Percentiles rank a stretch among this genome's conserved stretches.
phyloP scores from a whole-genome alignment of 305 asterid genomes.

The Stenogyne calaminthoides region DNA sequence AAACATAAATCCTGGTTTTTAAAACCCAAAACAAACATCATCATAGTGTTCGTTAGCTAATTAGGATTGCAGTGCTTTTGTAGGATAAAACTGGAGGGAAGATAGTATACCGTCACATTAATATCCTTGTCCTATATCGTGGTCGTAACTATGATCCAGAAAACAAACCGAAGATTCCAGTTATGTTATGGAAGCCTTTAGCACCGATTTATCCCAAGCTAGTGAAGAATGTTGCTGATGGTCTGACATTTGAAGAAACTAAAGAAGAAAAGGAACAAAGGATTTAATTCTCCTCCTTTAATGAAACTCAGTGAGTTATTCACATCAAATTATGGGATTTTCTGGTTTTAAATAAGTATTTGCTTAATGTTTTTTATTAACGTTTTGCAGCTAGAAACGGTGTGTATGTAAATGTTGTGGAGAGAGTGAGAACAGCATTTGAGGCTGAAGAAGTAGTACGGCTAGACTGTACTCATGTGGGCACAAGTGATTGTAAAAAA shows the following conservation, averaged over 20 bases:
- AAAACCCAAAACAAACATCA: too few species aligned
- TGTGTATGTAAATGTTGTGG: constrained; percentile 79
- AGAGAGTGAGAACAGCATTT: constrained; percentile 69
- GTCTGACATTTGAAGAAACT: constrained; percentile 80
- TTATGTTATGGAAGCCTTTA: constrained; percentile 83
- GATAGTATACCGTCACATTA: constrained; percentile 66
- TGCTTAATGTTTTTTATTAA: constrained; percentile 18
- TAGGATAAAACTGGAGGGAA: constrained; percentile 88
- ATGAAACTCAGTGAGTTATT: constrained; percentile 70
- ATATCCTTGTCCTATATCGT: constrained; percentile 64
- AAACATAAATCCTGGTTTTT: too few species aligned
- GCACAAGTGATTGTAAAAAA: constrained; percentile 82
- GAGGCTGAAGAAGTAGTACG: constrained; percentile 70
- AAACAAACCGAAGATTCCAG: constrained; percentile 57
- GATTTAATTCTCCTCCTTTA: constrained; percentile 72
- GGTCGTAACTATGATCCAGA: constrained; percentile 77
- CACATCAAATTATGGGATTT: not conserved
- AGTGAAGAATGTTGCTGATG: constrained; percentile 78
- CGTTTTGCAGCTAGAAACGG: constrained; percentile 76
- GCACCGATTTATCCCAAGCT: constrained; percentile 90
- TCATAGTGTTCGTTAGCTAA: constrained; percentile 35
- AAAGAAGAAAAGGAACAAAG: constrained; percentile 71
- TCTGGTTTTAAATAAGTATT: not conserved
- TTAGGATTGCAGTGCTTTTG: constrained; percentile 48
- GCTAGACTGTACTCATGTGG: constrained; percentile 75